Evolutionary conservation across 2,329 filamentous ascomycete species (phyloP).

Genomic region (Fusarium odoratissimum): DNA sequence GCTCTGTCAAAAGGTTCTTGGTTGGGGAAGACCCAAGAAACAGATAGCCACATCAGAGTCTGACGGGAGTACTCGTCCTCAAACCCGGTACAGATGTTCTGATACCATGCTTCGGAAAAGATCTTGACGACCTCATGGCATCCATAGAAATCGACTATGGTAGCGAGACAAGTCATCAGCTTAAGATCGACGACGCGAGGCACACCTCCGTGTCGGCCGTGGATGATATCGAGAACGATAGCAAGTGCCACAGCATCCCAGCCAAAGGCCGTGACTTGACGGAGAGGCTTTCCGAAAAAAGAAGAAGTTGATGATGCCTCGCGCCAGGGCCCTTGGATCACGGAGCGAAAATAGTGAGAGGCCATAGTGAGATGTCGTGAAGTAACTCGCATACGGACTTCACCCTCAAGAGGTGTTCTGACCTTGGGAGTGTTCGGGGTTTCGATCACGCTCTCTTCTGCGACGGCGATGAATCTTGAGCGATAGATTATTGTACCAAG

Average conservation of each 20-base stretch:
- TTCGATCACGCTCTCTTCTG: no score
- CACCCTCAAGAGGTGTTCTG: background rate
- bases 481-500: background rate
- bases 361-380: background rate
- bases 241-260: conserved; percentile 3
- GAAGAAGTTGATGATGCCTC: background rate
- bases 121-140: background rate
- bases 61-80: background rate
- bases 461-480: no score
- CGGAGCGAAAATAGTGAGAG: background rate
- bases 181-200: background rate
- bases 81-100: no score
- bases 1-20: accelerated
- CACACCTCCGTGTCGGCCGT: background rate
- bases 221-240: conserved; percentile 9
- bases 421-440: background rate
- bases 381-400: background rate
- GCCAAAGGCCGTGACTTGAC: background rate
- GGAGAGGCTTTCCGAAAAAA: background rate
- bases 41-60: background rate
- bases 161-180: background rate
- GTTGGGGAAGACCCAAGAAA: background rate
- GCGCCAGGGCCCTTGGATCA: background rate
- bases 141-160: conserved; percentile 14
- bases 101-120: background rate